Evolutionary conservation across 768 basidiomycete species (phyloP).

Genomic region (Clavulina sp.): DNA sequence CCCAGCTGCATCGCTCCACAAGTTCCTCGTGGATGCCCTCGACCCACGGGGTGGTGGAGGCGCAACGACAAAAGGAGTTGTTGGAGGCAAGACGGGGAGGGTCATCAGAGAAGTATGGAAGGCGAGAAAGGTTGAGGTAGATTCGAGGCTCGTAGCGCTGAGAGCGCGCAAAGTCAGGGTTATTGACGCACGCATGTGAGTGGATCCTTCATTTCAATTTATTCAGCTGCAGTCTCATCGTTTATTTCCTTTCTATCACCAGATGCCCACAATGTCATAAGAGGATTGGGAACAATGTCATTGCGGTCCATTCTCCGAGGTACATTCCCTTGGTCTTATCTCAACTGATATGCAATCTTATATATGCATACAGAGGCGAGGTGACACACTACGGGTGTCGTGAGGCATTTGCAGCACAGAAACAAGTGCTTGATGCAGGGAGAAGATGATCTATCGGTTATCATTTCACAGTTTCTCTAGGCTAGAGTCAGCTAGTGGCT

Average conservation of each 20-base stretch:
- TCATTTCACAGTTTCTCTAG: too few species aligned
- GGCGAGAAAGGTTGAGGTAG: constrained; percentile 61
- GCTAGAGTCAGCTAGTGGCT: too few species aligned
- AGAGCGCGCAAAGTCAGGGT: constrained; percentile 75
- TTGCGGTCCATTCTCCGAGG: constrained; percentile 84
- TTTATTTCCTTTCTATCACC: constrained; percentile 4
- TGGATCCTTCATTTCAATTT: too few species aligned
- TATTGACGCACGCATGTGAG: constrained; percentile 83
- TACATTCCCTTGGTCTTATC: constrained; percentile 20
- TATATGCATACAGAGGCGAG: constrained; percentile 45
- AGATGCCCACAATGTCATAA: constrained; percentile 97
- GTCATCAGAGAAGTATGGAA: constrained; percentile 55
- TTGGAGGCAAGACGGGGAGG: too few species aligned
- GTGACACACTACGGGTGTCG: constrained; percentile 95
- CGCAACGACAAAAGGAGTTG: constrained; percentile 43
- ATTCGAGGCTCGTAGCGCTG: constrained; percentile 51
- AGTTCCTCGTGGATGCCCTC: constrained; percentile 57
- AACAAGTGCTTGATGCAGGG: not conserved
- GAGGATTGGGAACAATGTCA: constrained; percentile 78
- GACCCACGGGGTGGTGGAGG: constrained; percentile 17
- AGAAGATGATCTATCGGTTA: too few species aligned
- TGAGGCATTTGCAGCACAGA: constrained; percentile 44
- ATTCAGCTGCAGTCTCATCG: not conserved
- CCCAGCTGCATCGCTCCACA: constrained; percentile 57
- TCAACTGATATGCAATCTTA: not conserved